A percentile compares a stretch with the other conserved stretches of the same genome.
Conservation (phyloP, 1,284 basidiomycete species). For the Austroboletus novae-zelandiae region DNA sequence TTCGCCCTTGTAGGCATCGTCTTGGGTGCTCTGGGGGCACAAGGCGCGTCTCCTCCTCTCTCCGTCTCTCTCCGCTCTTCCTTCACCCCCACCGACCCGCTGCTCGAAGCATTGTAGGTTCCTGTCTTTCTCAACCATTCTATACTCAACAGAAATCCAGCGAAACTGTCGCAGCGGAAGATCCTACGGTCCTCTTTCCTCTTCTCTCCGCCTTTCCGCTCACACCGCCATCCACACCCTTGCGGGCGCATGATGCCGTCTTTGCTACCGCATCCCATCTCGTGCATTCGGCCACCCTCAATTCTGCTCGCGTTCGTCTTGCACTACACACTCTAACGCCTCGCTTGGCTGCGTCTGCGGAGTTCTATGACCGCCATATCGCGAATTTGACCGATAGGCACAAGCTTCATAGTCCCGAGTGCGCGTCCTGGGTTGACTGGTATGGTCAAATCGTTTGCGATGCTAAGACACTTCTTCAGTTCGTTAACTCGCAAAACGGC, state of each 20-base stretch:
- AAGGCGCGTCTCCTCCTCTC: conserved; percentile 61
- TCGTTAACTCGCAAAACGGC: conserved; percentile 36
- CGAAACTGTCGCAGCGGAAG: conserved; percentile 49
- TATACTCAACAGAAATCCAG: conserved; percentile 33
- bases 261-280: conserved; percentile 49
- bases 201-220: conserved; percentile 24
- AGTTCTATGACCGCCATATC: conserved; percentile 54
- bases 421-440: conserved; percentile 89
- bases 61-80: conserved; percentile 77
- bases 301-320: conserved; percentile 59
- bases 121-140: background rate
- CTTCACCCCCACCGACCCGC: conserved; percentile 72
- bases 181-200: conserved; percentile 24
- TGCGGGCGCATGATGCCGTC: conserved; percentile 53
- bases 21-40: conserved; percentile 13
- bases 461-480: conserved; percentile 55
- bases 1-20: conserved; percentile 19
- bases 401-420: conserved; percentile 33
- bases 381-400: conserved; percentile 32
- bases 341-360: conserved; percentile 71
- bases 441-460: conserved; percentile 77
- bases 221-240: conserved; percentile 34
- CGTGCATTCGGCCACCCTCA: conserved; percentile 45
- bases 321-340: conserved; percentile 69
- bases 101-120: conserved; percentile 82